Evolutionary conservation across 805 yeast genomes (phyloP), one percentile per base, ranked within the genome.

Genomic region (Myxozyma lipomycoides): DNA sequence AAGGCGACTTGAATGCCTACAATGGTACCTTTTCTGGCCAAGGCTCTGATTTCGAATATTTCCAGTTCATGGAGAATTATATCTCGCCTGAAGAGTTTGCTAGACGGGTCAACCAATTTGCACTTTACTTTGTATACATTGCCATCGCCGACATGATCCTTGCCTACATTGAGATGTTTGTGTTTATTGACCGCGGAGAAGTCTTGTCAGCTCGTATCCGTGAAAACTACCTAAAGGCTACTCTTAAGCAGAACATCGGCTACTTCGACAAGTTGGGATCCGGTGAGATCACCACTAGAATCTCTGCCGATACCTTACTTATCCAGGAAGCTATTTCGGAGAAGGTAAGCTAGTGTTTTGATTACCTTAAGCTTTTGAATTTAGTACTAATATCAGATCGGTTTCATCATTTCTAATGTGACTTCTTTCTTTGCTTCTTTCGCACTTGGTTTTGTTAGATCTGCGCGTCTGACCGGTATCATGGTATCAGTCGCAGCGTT

Each of bases 281-380:
- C 18, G 75, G 75, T 15, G 72, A 69, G 51, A 70, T 71, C 35
- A 69, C 75, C 15, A 68, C 73, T n/a, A 66, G 75, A n/a, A 71
- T 71, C 60, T 70, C 73, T 34, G 62, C 68, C 23, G 74, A 70
- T 45, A 71, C 74, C 10, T 61, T 67, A 28, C 51, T 65, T 35
- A 67, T 71, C 44, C 75, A 72, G 52, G 75, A 70, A 37, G 75
- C 74, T 22, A 70, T 71, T 46, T 66, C 72, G 30, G 74, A 71
- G 53, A 71, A 71, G 58, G 62, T 67, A 5, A 73, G 73, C 18
- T 25, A 12, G 18, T n/a, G 17, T 18, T 18, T 50, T 10, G 18
- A 43, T 18, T 40, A 34, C 46, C 2, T 23, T 18, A 10, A 40
- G 25, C 7, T 73, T 73, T 22, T 73, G 70, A 52, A 24, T 10